Evolutionary conservation across 495 filamentous ascomycete genomes (phyloP), one percentile per base, ranked within the genome.

Genomic region (Jackrogersella minutella): DNA sequence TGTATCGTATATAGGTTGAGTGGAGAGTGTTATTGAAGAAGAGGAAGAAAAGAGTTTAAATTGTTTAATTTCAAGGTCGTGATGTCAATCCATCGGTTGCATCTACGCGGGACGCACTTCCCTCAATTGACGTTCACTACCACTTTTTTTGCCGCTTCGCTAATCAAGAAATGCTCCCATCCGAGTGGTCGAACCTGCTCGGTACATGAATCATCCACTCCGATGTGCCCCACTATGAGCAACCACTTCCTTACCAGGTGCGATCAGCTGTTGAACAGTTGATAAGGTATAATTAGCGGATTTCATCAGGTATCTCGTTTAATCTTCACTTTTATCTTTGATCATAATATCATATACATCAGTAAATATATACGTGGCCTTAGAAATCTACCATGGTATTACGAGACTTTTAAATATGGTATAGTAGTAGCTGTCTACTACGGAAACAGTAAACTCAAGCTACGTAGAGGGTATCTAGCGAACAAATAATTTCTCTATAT

Each of bases 101-200:
- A 54, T 66, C 56, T 60, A 55, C 16, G 30, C 49, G 3, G 49
- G 46, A 31, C 14, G 19, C 43, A 34, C 28, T 62, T 19, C 59
- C 46, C 24, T 64, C 51, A 65, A 70, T 73, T 68, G 64, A 68
- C 62, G 60, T 66, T 69, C 44, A 68, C 56, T 58, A 69, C 57
- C 60, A 53, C 56, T 60, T 61, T 68, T 59, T 72, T 72, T 61
- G 72, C 65, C 72, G 62, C 66, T 66, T 74, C 68, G 61, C 66
- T 74, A 74, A 72, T 60, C 72, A 74, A 64, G 60, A 72, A 70
- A 66, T 70, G 40, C 55, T 57, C 49, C 26, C n/a, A 54, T 66
- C 51, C 53, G 54, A 70, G n/a, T 74, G 72, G 72, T 44, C 51
- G 5, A 59, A 53, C 0, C 2, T 21, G 2, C 0, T 22, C 56